These are phyloP conservation scores for Plasmodium billcollinsi DNA, from an alignment of 169 alveolate genomes.

Conservation along the genomic window DNA sequence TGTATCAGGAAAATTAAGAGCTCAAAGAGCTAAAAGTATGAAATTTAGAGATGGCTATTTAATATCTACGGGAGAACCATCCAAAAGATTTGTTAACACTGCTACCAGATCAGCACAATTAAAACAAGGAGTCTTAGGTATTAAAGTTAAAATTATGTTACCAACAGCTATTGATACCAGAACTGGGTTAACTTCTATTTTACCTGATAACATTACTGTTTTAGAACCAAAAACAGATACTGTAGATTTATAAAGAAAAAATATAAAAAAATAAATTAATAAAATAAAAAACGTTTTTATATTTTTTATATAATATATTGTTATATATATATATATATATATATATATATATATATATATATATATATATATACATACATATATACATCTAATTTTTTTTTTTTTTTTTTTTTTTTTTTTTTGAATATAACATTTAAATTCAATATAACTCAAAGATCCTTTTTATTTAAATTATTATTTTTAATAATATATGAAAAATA, in stretches of 20 bases:
- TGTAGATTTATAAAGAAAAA: slow-evolving; percentile 24
- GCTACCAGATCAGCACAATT: slow-evolving; percentile 99
- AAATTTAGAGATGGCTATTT: slow-evolving; percentile 98
- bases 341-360: too few species aligned
- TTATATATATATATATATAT: too few species aligned
- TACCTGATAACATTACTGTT: slow-evolving; percentile 98
- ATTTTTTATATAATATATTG: too few species aligned
- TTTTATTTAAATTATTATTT: too few species aligned
- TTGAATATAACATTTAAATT: too few species aligned
- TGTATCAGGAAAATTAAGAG: slow-evolving; percentile 99
- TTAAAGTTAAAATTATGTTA: slow-evolving; percentile 96
- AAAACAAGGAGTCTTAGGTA: slow-evolving; percentile 98
- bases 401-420: too few species aligned
- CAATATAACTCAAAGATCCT: too few species aligned
- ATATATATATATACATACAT: too few species aligned
- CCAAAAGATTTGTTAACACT: slow-evolving; percentile 95
- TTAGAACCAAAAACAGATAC: slow-evolving; percentile 95
- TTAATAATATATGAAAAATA: background rate
- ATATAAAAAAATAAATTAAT: background rate
- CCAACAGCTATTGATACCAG: slow-evolving; percentile 98
- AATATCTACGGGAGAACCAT: slow-evolving; percentile 99
- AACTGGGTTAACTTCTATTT: slow-evolving; percentile 93
- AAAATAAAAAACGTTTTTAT: background rate
- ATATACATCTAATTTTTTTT: too few species aligned
- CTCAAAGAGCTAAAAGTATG: slow-evolving; percentile 99